phyloP scores from a whole-genome alignment of 306 rosid species.

The Pyrus communis region DNA sequence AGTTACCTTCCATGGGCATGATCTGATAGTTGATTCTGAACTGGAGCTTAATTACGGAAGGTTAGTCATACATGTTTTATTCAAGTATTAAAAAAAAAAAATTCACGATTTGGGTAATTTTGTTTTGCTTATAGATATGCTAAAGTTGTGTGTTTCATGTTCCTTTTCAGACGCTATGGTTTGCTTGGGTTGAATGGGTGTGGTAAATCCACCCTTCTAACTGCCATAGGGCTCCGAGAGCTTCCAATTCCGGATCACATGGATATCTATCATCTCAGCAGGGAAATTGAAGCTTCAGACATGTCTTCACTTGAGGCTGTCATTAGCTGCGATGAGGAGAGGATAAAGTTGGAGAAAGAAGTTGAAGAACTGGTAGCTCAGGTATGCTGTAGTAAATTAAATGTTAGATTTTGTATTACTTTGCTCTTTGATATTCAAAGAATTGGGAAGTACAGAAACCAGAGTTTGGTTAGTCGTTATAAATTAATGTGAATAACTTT shows the following conservation, averaged over 20 bases:
- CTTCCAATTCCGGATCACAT: conserved; percentile 95
- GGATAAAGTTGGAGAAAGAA: conserved; percentile 80
- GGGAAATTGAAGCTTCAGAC: conserved; percentile 98
- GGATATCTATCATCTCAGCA: conserved; percentile 83
- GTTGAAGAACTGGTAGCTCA: conserved; percentile 76
- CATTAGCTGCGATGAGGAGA: conserved; percentile 89
- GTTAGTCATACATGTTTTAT: conserved; percentile 23
- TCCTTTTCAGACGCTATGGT: conserved; percentile 69
- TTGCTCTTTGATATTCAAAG: neutral
- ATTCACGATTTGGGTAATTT: neutral
- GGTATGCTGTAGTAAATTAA: conserved; percentile 29
- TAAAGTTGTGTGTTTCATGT: neutral
- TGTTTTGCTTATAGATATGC: neutral
- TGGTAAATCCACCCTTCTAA: conserved; percentile 87
- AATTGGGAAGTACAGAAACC: neutral
- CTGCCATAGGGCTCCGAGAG: conserved; percentile 79
- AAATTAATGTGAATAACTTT: neutral
- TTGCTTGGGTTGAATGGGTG: conserved; percentile 95
- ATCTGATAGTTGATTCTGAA: conserved; percentile 84
- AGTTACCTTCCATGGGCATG: conserved; percentile 96
- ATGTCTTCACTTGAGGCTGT: conserved; percentile 93
- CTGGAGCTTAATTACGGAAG: conserved; percentile 97
- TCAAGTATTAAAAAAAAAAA: neutral
- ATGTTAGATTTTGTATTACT: neutral
- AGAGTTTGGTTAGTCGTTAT: neutral